phyloP scores from a whole-genome alignment of 352 stramenopile species.

The Saprolegnia parasitica region DNA sequence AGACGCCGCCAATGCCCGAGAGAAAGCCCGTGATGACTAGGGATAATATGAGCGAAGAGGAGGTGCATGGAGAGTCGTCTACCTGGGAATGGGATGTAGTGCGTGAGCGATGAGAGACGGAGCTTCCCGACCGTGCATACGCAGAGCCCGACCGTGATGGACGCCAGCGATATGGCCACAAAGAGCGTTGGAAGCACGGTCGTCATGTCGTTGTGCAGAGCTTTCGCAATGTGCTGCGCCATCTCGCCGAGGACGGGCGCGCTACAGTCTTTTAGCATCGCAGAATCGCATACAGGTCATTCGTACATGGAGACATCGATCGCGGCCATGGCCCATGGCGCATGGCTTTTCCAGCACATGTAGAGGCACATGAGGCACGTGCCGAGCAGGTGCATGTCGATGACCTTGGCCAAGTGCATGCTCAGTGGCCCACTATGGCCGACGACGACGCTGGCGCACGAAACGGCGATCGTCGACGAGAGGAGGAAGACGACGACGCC shows the following conservation, averaged over 20 bases:
- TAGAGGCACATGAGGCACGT: conserved; percentile 64
- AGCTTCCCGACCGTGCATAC: conserved; percentile 69
- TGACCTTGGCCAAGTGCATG: conserved; percentile 64
- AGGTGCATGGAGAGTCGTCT: background rate
- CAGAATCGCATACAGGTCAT: background rate
- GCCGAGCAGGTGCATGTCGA: conserved; percentile 79
- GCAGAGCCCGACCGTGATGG: conserved; percentile 50
- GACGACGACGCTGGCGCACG: conserved; percentile 71
- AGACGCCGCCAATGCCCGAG: conserved; percentile 65
- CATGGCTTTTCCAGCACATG: conserved; percentile 65
- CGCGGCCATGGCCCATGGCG: conserved; percentile 65
- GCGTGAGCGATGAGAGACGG: conserved; percentile 68
- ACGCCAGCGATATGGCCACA: conserved; percentile 67
- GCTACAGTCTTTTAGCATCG: conserved; percentile 30
- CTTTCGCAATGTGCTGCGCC: conserved; percentile 56
- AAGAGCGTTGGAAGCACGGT: conserved; percentile 62
- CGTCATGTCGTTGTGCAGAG: conserved; percentile 55
- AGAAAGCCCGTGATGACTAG: conserved; percentile 72
- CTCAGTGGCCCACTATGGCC: conserved; percentile 56
- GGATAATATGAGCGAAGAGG: background rate
- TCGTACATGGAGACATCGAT: conserved; percentile 79
- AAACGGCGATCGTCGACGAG: conserved; percentile 71
- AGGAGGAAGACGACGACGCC: conserved; percentile 74
- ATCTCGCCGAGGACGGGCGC: conserved; percentile 72
- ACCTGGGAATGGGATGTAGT: conserved; percentile 81